Conservation (phyloP, 1,139 yeast species). For the Petasospora rhodanensis region DNA sequence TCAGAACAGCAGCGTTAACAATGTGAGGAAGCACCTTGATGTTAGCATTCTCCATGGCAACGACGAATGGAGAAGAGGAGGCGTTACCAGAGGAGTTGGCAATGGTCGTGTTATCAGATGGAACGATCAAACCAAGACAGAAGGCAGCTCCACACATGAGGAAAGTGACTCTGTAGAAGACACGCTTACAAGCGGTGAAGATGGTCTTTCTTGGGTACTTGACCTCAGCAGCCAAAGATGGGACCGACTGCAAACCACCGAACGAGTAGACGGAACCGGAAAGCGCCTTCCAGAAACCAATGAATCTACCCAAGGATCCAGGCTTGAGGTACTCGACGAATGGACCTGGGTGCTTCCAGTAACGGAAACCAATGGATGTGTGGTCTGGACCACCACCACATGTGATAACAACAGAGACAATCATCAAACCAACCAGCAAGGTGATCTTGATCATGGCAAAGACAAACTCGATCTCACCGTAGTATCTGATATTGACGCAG, state of each 20-base stretch:
- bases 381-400: constrained; percentile 60
- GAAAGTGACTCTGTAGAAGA: constrained; percentile 40
- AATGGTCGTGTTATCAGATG: constrained; percentile 38
- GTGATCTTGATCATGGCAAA: constrained; percentile 46
- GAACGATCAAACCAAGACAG: constrained; percentile 43
- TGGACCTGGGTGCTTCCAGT: constrained; percentile 57
- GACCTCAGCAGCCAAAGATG: constrained; percentile 45
- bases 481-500: constrained; percentile 43
- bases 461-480: constrained; percentile 47
- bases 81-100: constrained; percentile 42
- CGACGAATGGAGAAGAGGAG: constrained; percentile 49
- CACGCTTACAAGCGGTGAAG: constrained; percentile 43
- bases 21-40: constrained; percentile 46
- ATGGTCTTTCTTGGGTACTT: constrained; percentile 44
- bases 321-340: constrained; percentile 42
- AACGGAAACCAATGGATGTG: constrained; percentile 49
- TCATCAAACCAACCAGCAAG: constrained; percentile 44
- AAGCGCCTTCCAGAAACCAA: constrained; percentile 40
- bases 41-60: constrained; percentile 44
- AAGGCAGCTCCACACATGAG: constrained; percentile 42
- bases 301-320: constrained; percentile 49
- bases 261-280: constrained; percentile 37
- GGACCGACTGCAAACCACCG: constrained; percentile 45
- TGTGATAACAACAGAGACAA: constrained; percentile 46
- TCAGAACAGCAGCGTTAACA: constrained; percentile 45